These are phyloP conservation scores for Coniferiporia sulphurascens DNA, from an alignment of 1,284 basidiomycete genomes.

Conservation along the genomic window DNA sequence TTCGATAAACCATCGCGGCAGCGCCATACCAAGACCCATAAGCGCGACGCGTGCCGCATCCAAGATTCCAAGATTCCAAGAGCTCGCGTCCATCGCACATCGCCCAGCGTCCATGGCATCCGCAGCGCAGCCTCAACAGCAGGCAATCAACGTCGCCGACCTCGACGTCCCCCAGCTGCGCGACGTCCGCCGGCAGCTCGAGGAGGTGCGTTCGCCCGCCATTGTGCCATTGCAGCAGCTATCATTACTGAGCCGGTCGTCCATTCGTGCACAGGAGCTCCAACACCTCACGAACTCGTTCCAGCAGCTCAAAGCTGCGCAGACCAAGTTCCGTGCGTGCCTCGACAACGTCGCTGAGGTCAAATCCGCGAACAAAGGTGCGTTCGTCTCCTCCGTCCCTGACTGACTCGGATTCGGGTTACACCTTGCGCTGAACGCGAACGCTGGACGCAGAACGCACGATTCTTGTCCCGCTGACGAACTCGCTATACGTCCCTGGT, in stretches of 20 bases:
- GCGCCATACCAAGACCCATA: no score
- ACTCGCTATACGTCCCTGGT: conserved; percentile 93
- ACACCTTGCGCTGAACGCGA: no score
- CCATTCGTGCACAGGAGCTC: conserved; percentile 79
- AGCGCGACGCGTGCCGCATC: no score
- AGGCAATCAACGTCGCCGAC: conserved; percentile 75
- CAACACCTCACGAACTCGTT: conserved; percentile 91
- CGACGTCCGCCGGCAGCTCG: conserved; percentile 84
- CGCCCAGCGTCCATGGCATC: conserved; percentile 17
- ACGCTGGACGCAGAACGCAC: conserved; percentile 61
- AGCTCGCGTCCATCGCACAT: no score
- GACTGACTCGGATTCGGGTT: no score
- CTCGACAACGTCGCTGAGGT: conserved; percentile 81
- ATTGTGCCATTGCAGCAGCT: no score
- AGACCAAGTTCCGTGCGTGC: conserved; percentile 88
- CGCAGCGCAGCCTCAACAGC: conserved; percentile 43
- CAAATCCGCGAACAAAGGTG: conserved; percentile 70
- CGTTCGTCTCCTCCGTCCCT: no score
- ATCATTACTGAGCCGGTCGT: no score
- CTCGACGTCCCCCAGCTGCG: conserved; percentile 78
- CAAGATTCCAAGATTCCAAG: no score
- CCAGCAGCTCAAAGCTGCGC: conserved; percentile 88
- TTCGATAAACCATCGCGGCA: no score
- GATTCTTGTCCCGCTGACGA: conserved; percentile 88
- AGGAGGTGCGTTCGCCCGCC: conserved; percentile 76